Base-by-base conservation (phyloP, 1,139 yeast species). In the Geotrichum cucujoidarum region DNA sequence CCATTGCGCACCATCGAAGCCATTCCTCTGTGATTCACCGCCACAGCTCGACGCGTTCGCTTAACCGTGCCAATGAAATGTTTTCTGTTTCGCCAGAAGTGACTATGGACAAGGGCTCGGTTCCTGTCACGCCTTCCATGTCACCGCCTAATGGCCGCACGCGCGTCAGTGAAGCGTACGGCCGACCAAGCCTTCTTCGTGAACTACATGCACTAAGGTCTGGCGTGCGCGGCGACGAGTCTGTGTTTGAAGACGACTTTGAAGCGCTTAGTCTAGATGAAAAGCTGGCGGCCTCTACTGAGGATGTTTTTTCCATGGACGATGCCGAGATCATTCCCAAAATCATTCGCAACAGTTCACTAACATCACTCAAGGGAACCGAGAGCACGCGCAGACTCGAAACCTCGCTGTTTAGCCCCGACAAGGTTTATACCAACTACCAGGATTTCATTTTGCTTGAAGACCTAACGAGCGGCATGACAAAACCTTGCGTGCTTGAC, bases 401-500 rank as follows among this genome's bases (percentile, higher is more conserved):
- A 33, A 42, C 27, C 18, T 50, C 53, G 7, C 42, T 45, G 14
- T 48, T 53, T 8, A 52, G 54, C 35, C 52, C 56, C 14, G 50
- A 49, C 8, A 53, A 56, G 31, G 53, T 55, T 14, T 56, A 59
- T 43, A 61, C 67, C 2, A 62, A 83, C 46, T 80, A 83, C 43
- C 95, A 86, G 64, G 73, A 94, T 56, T 89, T 89, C 61, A 84
- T 94, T 34, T 69, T 94, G n/a, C 71, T 90, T 47, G 98, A 94
- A 62, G 99, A 94, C 67, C 70, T 94, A 48, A 90, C 97, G 0
- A 76, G 82, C 45, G 87, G 88, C 30, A 79, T 92, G 82, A 71
- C 68, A 30, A 77, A 76, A 53, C 97, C 98, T 0, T 89, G 97
- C 63, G 97, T 92, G 1, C 71, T 94, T 51, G 99, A 94, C 66